Evolutionary conservation across 768 basidiomycete species (phyloP).

Genomic region (Suillus sp.): DNA sequence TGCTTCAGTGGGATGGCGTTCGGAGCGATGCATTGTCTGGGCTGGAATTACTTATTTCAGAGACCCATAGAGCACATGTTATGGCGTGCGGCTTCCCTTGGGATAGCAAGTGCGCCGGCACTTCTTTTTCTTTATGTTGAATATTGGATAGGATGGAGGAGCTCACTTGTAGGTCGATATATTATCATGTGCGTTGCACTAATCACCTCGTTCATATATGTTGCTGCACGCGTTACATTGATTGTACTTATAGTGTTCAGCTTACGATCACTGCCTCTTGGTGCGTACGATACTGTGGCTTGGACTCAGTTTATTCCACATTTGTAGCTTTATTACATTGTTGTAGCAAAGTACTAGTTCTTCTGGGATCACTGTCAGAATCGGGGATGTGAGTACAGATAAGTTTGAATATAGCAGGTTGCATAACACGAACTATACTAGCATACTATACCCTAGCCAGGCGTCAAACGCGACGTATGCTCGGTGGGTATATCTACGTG

Average conservation of each 20-base stretch:
- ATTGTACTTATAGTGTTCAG: constrained; percentile 15
- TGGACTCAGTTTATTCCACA: constrained; percentile 21
- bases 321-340: background rate
- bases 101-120: constrained; percentile 12
- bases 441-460: too few relatives aligned
- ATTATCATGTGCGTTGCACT: too few relatives aligned
- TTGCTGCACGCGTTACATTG: constrained; percentile 15
- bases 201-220: constrained; percentile 6
- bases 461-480: too few relatives aligned
- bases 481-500: too few relatives aligned
- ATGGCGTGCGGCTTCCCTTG: constrained; percentile 24
- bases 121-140: background rate
- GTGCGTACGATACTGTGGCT: constrained; percentile 16
- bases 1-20: constrained; percentile 21
- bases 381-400: too few relatives aligned
- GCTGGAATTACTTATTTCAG: constrained; percentile 26
- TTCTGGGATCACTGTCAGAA: too few relatives aligned
- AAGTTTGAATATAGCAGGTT: too few relatives aligned
- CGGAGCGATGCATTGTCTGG: constrained; percentile 30
- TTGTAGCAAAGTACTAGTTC: background rate
- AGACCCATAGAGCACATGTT: constrained; percentile 16
- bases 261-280: constrained; percentile 18
- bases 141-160: too few relatives aligned
- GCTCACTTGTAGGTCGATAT: too few relatives aligned
- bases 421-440: too few relatives aligned